A percentile compares a stretch with the other conserved stretches of the same genome.
phyloP scores from a whole-genome alignment of 2,329 filamentous ascomycete genomes.

The Pezicula rhizophila region DNA sequence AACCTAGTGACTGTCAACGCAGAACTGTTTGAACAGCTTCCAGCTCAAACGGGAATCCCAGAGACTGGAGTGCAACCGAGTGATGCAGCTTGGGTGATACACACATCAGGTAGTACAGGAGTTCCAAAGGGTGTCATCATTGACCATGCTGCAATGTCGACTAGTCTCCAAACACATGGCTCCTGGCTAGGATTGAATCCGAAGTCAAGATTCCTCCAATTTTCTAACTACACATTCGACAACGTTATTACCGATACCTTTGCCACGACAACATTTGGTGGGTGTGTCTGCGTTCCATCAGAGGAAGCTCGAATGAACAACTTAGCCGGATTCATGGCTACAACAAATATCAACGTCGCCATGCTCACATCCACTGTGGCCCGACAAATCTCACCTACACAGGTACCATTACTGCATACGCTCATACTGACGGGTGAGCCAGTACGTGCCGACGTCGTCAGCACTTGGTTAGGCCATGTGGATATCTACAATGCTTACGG shows the following conservation, averaged over 20 bases:
- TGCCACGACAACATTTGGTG: background rate
- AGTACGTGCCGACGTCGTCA: slow-evolving; percentile 32
- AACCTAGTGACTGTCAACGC: background rate
- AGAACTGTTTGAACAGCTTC: slow-evolving; percentile 1
- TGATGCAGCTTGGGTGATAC: slow-evolving; percentile 1
- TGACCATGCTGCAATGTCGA: background rate
- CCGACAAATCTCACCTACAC: slow-evolving; percentile 7
- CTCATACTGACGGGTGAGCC: slow-evolving; percentile 26
- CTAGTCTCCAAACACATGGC: background rate
- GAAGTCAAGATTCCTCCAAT: slow-evolving; percentile 1
- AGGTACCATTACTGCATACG: slow-evolving; percentile 28
- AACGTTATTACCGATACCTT: slow-evolving; percentile 1
- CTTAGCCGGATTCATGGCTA: background rate
- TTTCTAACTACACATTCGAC: slow-evolving; percentile 1
- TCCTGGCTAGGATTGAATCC: background rate
- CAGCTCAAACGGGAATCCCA: background rate
- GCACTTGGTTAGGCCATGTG: slow-evolving; percentile 2
- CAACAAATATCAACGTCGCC: background rate
- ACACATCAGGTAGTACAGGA: slow-evolving; percentile 1
- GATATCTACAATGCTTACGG: slow-evolving; percentile 36
- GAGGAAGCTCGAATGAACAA: background rate
- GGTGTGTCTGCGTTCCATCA: slow-evolving; percentile 1
- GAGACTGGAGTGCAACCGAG: background rate
- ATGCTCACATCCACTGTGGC: slow-evolving; percentile 4
- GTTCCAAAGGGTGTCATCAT: slow-evolving; percentile 1